These are phyloP conservation scores for Trichoderma virens DNA, from an alignment of 495 filamentous ascomycete genomes.

Conservation along the genomic window DNA sequence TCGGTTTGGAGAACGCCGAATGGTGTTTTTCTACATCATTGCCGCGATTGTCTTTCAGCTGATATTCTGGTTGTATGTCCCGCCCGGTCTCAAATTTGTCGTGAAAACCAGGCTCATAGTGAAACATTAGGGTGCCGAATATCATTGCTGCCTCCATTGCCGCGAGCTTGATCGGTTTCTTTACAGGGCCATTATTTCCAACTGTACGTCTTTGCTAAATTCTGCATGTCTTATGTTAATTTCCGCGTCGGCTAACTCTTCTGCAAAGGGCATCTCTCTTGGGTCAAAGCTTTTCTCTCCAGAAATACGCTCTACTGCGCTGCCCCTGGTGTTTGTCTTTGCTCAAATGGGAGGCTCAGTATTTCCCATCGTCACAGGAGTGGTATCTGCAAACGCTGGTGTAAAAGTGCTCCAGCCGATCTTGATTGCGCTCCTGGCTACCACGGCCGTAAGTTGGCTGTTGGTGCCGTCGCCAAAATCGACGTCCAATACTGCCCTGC, in stretches of 20 bases:
- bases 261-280: slow-evolving; percentile 28
- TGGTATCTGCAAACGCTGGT: slow-evolving; percentile 37
- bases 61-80: slow-evolving; percentile 45
- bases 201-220: slow-evolving; percentile 22
- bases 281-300: slow-evolving; percentile 32
- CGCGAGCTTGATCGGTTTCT: slow-evolving; percentile 63
- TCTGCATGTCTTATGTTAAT: background rate
- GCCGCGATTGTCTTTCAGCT: slow-evolving; percentile 48
- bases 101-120: slow-evolving; percentile 37
- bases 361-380: slow-evolving; percentile 44
- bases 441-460: slow-evolving; percentile 36
- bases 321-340: slow-evolving; percentile 40
- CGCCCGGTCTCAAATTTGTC: no score
- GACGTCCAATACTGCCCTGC: background rate
- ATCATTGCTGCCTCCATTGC: slow-evolving; percentile 66
- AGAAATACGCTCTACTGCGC: slow-evolving; percentile 31
- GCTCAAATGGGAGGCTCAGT: slow-evolving; percentile 42
- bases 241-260: background rate
- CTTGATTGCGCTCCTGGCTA: slow-evolving; percentile 37
- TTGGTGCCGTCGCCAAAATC: slow-evolving; percentile 27
- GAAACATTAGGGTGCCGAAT: slow-evolving; percentile 44
- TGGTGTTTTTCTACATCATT: slow-evolving; percentile 45
- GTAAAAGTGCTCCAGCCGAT: slow-evolving; percentile 45
- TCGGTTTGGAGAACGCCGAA: slow-evolving; percentile 42
- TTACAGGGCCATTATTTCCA: slow-evolving; percentile 47